Evolutionary conservation across 2,329 filamentous ascomycete genomes (phyloP), one percentile per base, ranked within the genome.

Genomic region (Alternaria sp.): DNA sequence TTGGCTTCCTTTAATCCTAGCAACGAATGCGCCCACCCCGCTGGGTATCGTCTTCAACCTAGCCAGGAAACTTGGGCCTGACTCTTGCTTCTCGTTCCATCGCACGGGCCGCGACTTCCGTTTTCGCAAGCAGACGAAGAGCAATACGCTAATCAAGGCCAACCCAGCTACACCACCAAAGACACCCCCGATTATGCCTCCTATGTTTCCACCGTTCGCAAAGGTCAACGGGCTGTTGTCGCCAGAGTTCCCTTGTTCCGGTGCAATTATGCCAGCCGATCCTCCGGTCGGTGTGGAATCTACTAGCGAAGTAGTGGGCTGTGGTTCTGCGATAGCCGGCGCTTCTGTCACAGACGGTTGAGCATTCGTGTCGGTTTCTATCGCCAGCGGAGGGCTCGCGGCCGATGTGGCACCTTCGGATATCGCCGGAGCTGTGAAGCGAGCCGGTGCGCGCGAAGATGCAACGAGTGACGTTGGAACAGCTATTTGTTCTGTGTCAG

Each of bases 61-160:
- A 8, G 69, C 61, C n/a, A 62, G 10, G 26, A 72, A 68, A 15
- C 55, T 53, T 7, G 67, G 61, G 9, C 47, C 53, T 26, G 52
- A 25, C 25, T 57, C 62, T 11, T 32, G 61, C 59, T 74, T 74
- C 52, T 74, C 72, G 17, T 62, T 53, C 67, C 67, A 66, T 59
- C 55, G 53, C 44, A 54, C 28, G 58, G 68, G 58, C 43, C 69
- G 70, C 9, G 75, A 63, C 63, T 73, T 77, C 54, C 76, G 73
- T 57, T 72, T 74, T 52, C 75, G 71, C 40, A 80, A 50, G 59
- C 72, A 78, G 43, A 78, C 67, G 61, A 79, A 79, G 12, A 80
- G 59, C 17, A 80, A 52, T 6, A 59, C 70, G 56, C 72, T 69
- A 47, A 80, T 71, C 11, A 79, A 30, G 12, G 73, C 74, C 19